Base-by-base conservation (phyloP, 805 yeast genomes). In the Wickerhamiella musiphila region DNA sequence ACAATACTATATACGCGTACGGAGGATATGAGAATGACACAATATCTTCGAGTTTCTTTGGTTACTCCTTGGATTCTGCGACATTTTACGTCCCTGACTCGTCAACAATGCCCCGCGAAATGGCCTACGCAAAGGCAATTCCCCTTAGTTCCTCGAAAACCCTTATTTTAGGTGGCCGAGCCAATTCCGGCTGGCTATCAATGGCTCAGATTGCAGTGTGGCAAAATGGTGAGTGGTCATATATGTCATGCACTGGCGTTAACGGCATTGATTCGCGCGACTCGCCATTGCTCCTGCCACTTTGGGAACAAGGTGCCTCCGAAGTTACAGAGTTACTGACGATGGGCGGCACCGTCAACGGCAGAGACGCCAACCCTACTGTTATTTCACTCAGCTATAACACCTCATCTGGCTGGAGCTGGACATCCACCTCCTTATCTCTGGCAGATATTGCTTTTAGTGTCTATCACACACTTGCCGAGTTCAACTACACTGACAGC, bases 151-250 rank as follows among this genome's bases (percentile, higher is more conserved):
- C 29, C 19, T 36, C 40, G 14, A 28, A 35, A 8, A 41, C 46
- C 3, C 24, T 46, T 27, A 26, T 78, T 3, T 55, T 78, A 26
- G 92, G 90, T 0, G 92, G 93, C 3, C 59, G 58, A 33, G 65
- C 78, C 3, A 43, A 49, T 5, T 44, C 54, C 2, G 82, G 82
- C 1, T 77, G 84, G 82, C 66, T 77, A 22, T 66, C 68, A 39
- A 67, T 78, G 73, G 63, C 64, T 42, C 90, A 78, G 51, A 54
- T 76, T 13, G 86, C 90, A 0, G 51, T 74, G 2, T 77, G 83
- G 78, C 72, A 71, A 42, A 70, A 68, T 38, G 58, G 60, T 30
- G 55, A 78, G 6, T 79, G 92, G 92, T 64, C 78, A 3, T 77
- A 70, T 47, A 52, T 24, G 43, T 51, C 39, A 44, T 48, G 44